Evolutionary conservation across 1,139 yeast species (phyloP).

Genomic region (Keqinozyma sinolaborantium): DNA sequence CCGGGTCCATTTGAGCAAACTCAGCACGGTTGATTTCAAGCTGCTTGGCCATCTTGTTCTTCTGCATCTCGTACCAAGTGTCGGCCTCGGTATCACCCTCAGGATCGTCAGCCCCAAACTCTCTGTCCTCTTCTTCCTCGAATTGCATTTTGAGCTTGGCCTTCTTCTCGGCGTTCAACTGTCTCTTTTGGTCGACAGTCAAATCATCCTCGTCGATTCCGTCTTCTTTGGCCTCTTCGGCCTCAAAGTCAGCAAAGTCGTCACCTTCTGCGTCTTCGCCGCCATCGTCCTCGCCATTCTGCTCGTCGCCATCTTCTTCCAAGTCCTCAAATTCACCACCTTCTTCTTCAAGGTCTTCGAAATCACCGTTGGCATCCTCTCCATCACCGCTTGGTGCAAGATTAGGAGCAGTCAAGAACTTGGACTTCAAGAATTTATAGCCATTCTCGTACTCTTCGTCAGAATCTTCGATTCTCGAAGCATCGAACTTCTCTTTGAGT

Average conservation of each 20-base stretch:
- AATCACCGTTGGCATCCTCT: slow-evolving; percentile 27
- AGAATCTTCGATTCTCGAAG: slow-evolving; percentile 25
- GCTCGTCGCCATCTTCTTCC: slow-evolving; percentile 43
- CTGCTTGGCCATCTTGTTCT: slow-evolving; percentile 95
- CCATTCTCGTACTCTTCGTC: slow-evolving; percentile 45
- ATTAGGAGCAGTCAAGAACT: slow-evolving; percentile 71
- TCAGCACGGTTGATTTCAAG: slow-evolving; percentile 87
- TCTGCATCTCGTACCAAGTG: slow-evolving; percentile 97
- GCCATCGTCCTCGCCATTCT: slow-evolving; percentile 17
- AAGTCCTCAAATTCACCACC: slow-evolving; percentile 82
- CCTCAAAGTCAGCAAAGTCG: slow-evolving; percentile 58
- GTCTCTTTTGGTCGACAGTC: slow-evolving; percentile 68
- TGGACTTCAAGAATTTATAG: slow-evolving; percentile 45
- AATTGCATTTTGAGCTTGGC: slow-evolving; percentile 85
- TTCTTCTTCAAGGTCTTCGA: slow-evolving; percentile 49
- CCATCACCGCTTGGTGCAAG: slow-evolving; percentile 25
- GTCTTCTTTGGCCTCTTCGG: slow-evolving; percentile 42
- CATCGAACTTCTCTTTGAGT: slow-evolving; percentile 52
- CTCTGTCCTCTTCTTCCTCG: slow-evolving; percentile 86
- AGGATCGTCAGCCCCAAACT: slow-evolving; percentile 68
- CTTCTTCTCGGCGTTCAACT: slow-evolving; percentile 81
- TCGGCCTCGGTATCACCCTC: slow-evolving; percentile 77
- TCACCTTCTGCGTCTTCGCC: slow-evolving; percentile 20
- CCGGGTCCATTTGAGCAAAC: slow-evolving; percentile 68
- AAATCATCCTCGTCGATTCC: slow-evolving; percentile 34